phyloP scores from a whole-genome alignment of 2,329 filamentous ascomycete genomes.

The Ophiostoma tasmaniense region DNA sequence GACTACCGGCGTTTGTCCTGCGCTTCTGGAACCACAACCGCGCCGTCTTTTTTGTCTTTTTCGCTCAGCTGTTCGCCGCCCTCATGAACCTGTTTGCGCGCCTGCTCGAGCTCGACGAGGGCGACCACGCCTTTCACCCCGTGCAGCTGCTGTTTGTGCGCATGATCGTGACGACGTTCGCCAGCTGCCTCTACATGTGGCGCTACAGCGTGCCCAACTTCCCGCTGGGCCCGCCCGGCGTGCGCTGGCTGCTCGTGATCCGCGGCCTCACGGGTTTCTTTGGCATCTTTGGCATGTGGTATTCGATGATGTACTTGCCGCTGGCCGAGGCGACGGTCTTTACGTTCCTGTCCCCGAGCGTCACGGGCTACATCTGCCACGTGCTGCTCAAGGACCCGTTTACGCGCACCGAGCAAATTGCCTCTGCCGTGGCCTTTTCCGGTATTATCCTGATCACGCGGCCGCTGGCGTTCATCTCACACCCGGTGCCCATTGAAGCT shows the following conservation, averaged over 20 bases:
- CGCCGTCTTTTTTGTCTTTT: constrained; percentile 62
- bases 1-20: constrained; percentile 21
- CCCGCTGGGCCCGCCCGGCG: constrained; percentile 58
- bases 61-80: constrained; percentile 72
- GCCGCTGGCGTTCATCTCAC: constrained; percentile 38
- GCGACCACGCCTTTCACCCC: constrained; percentile 65
- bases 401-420: constrained; percentile 66
- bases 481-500: background rate
- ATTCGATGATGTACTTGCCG: constrained; percentile 62
- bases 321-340: constrained; percentile 84
- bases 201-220: constrained; percentile 57
- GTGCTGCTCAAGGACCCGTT: constrained; percentile 68
- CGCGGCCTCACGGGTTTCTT: constrained; percentile 35
- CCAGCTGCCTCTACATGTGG: constrained; percentile 66
- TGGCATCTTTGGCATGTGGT: constrained; percentile 71
- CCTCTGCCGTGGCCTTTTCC: constrained; percentile 62
- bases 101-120: constrained; percentile 58
- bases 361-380: constrained; percentile 74
- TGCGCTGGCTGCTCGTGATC: constrained; percentile 56
- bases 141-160: constrained; percentile 77
- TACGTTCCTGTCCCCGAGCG: constrained; percentile 72
- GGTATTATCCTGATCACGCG: constrained; percentile 79
- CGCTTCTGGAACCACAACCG: constrained; percentile 57
- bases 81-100: constrained; percentile 79
- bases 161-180: constrained; percentile 63